phyloP scores from a whole-genome alignment of 331 rosid species.

The Rhamnella rubrinervis region DNA sequence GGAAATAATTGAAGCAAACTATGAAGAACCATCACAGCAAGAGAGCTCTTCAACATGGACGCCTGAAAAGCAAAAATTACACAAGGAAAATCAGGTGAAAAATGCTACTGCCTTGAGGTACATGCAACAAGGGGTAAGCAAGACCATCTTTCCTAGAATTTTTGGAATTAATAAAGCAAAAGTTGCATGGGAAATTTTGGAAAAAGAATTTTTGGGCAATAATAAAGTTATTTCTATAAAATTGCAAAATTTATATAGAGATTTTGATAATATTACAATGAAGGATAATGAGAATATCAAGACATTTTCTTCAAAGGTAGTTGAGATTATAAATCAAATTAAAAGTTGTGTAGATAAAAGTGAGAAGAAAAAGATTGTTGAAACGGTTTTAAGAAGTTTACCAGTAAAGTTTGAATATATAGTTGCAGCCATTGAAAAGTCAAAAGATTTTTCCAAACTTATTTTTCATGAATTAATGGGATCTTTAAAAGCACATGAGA shows the following conservation, averaged over 20 bases:
- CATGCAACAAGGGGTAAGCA: neutral
- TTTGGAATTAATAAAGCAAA: neutral
- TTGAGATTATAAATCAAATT: constrained; percentile 14
- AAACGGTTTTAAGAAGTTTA: neutral
- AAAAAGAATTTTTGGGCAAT: neutral
- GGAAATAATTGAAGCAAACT: neutral
- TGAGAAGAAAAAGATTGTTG: neutral
- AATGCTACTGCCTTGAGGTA: neutral
- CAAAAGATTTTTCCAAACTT: too few species aligned
- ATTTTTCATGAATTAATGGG: too few species aligned
- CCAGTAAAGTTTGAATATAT: too few species aligned
- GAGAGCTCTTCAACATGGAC: too few species aligned
- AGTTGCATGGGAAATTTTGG: neutral
- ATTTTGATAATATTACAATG: constrained; percentile 2
- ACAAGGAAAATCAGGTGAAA: neutral
- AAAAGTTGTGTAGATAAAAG: neutral
- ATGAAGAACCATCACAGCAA: neutral
- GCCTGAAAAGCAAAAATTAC: neutral
- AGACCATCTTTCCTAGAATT: neutral
- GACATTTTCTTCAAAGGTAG: neutral
- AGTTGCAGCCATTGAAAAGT: too few species aligned
- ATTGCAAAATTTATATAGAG: constrained; percentile 1
- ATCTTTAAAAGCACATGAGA: too few species aligned
- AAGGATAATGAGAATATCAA: neutral
- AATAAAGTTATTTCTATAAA: neutral